Evolutionary conservation across 164 flowering plant species (phyloP).

Genomic region (Brasenia schreberi): DNA sequence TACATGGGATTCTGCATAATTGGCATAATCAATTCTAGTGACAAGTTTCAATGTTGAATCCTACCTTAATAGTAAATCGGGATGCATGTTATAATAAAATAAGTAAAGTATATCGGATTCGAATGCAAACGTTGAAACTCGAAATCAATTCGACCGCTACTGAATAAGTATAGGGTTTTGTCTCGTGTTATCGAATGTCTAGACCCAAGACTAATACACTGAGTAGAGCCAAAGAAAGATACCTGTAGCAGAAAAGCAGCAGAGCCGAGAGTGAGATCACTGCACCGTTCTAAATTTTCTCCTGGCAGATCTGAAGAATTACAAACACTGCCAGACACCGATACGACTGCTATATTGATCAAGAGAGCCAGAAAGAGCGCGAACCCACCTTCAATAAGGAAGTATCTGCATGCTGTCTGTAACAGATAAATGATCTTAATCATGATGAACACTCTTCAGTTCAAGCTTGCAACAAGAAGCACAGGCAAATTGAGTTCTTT

Average conservation of each 20-base stretch:
- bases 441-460: background rate
- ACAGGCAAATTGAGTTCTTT: background rate
- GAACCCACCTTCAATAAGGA: conserved; percentile 71
- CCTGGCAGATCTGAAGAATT: conserved; percentile 20
- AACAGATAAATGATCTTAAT: background rate
- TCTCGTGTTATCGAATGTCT: no score
- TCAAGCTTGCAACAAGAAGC: background rate
- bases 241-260: conserved; percentile 87
- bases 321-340: conserved; percentile 70
- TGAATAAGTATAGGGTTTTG: no score
- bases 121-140: no score
- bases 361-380: conserved; percentile 69
- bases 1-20: no score
- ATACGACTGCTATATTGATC: conserved; percentile 62
- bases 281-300: conserved; percentile 22
- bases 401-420: conserved; percentile 72
- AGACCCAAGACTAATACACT: no score
- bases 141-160: no score
- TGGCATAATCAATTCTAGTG: no score
- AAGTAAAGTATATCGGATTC: no score
- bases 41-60: no score
- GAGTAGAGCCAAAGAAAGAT: background rate
- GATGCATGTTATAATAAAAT: no score
- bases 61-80: no score
- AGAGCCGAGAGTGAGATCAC: conserved; percentile 47